Base-by-base conservation (phyloP, 164 flowering plant species). In the Vitis labrusca region DNA sequence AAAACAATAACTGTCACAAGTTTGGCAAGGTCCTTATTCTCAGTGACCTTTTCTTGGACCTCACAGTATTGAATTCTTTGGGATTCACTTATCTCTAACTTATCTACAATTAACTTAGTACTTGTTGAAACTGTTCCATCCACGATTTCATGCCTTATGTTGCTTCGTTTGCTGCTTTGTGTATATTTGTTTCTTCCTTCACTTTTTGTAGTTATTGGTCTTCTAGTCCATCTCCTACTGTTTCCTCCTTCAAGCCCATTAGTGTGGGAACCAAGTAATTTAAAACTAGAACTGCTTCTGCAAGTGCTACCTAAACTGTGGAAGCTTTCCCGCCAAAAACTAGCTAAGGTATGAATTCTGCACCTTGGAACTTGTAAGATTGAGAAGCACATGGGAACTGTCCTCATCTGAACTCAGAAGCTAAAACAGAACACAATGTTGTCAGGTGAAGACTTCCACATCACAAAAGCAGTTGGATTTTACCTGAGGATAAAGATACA, bases 1-100 rank as follows among this genome's bases (percentile, higher is more conserved):
- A 90, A 86, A 70, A 83, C 88, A 64, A 94, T 73, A 63, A 82
- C 61, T 13, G 97, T 87, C 10, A 77, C 79, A 30, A 81, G 83
- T 59, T 71, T 82, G 57, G 80, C 78, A 12, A 82, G 61, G 32
- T 85, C 83, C 71, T 65, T 77, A 44, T 64, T 69, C 68, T 80
- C 79, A 17, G 72, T 78, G 80, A 72, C 73, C 59, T 64, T 71
- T 59, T 74, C 74, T 73, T 74, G 83, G 71, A 75, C 70, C 67
- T 78, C 84, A 74, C 72, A 68, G 58, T 73, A 63, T 50, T 79
- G 82, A 76, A 70, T 49, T 37, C 73, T 74, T 71, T 78, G 84
- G 19, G 68, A 30, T 59, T 72, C 82, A 50, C 50, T 64, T 23
- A 68, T 71, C 61, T 77, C 80, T 57, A 73, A 19, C 61, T 69